phyloP scores from a whole-genome alignment of 257 asterid species.

The Jaltomata sinuosa region DNA sequence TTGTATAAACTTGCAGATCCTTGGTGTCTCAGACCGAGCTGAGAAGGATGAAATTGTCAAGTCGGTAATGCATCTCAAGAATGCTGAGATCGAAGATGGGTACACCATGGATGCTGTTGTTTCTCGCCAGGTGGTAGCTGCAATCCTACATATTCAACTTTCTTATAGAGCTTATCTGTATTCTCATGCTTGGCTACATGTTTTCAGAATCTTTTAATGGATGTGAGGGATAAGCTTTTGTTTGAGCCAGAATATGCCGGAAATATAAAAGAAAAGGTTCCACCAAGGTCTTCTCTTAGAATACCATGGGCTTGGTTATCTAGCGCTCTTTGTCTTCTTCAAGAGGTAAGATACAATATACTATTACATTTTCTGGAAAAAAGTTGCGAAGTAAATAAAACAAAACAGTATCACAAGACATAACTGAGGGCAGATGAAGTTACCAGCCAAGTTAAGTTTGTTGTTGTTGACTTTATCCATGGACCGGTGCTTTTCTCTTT shows the following conservation, averaged over 20 bases:
- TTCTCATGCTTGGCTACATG: constrained; percentile 3
- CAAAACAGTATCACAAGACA: background rate
- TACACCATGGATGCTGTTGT: constrained; percentile 78
- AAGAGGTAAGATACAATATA: constrained; percentile 48
- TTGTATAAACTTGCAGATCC: constrained; percentile 45
- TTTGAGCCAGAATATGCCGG: constrained; percentile 98
- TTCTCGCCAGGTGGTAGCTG: constrained; percentile 63
- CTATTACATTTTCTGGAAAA: background rate
- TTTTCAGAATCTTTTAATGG: constrained; percentile 75
- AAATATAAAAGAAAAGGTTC: constrained; percentile 64
- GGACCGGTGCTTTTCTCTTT: background rate
- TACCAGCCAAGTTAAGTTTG: background rate
- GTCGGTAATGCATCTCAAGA: constrained; percentile 73
- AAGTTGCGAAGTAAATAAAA: background rate
- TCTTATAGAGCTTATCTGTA: background rate
- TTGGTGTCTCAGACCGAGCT: constrained; percentile 74
- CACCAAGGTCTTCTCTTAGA: constrained; percentile 74
- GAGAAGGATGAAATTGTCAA: constrained; percentile 98
- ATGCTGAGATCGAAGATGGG: constrained; percentile 91
- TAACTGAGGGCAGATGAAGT: background rate
- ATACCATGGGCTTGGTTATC: constrained; percentile 95
- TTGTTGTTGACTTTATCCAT: background rate
- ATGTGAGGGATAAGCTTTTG: constrained; percentile 94
- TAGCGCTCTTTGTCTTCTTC: constrained; percentile 94
- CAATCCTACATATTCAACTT: background rate